Evolutionary conservation across 2,329 filamentous ascomycete species (phyloP), one percentile per base, ranked within the genome.

Genomic region (Sphaceloma murrayae): DNA sequence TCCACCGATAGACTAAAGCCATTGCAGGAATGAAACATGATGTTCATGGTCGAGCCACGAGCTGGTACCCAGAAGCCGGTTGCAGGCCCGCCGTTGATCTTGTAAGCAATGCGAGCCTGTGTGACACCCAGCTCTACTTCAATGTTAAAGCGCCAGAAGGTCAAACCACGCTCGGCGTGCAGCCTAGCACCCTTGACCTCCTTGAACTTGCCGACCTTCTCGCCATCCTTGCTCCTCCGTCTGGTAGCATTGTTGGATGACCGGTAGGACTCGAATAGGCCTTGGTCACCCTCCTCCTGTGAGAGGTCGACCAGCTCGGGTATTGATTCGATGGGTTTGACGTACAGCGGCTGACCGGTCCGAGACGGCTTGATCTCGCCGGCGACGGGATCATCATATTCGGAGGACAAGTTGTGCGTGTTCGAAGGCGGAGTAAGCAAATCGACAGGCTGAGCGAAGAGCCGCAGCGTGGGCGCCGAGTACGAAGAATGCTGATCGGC

Each of bases 11-110:
- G 62, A 54, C 85, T 89, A 68, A 98, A 98, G 2, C 93, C 91
- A 60, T 98, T 98, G 68, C 91, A 94, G 60, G 84, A 94, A 67
- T 96, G 77, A 66, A 95, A 98, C 87, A 96, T 94, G 60, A 95
- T 85, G 65, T 96, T 95, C 91, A 98, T 98, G 2, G 83, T 77
- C 60, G 94, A 74, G 11, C 78, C 82, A 39, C 73, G 75, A 22
- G 82, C 82, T 4, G 93, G 91, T 1, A 98, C 86, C 89, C 91
- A 98, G 61, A 98, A 98, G 1, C 82, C 85, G 43, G 85, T 79
- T 2, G 85, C 78, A 4, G 89, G 88, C 0, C 91, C 89, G 34
- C 81, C 75, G 58, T 98, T 98, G 67, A 98, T 94, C 44, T 88
- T 84, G 63, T 98, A 98, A 0, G 88, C 89, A 51, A 98, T 83